These are phyloP conservation scores for Aureobasidium sp. DNA, from an alignment of 2,329 filamentous ascomycete genomes.

Conservation along the genomic window DNA sequence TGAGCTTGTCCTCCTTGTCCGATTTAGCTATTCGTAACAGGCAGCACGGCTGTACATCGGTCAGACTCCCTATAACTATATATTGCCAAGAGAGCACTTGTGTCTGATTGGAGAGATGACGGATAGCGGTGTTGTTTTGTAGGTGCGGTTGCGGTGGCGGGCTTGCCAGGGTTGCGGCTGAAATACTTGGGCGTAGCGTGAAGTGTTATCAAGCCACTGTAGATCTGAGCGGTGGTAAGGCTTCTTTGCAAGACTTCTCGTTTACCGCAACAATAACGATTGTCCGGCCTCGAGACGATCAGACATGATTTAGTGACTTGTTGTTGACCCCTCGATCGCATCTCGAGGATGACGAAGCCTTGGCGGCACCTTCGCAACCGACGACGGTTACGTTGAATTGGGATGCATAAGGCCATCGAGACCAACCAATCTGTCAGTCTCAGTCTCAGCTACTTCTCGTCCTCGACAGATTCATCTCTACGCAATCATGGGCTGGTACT, in stretches of 20 bases:
- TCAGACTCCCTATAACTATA: background rate
- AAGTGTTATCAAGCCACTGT: background rate
- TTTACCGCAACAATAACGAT: too few species aligned
- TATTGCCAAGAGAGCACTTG: background rate
- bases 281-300: background rate
- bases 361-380: background rate
- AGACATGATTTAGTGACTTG: background rate
- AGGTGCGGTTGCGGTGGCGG: background rate
- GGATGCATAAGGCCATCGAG: background rate
- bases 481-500: slow-evolving; percentile 54
- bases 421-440: background rate
- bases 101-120: background rate
- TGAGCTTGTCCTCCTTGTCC: background rate
- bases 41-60: background rate
- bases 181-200: background rate
- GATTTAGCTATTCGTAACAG: background rate
- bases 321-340: background rate
- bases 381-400: background rate
- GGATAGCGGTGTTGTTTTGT: background rate
- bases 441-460: background rate
- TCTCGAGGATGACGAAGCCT: slow-evolving; percentile 12
- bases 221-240: background rate
- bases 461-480: background rate
- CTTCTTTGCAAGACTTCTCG: background rate
- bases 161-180: slow-evolving; percentile 1